Base-by-base conservation (phyloP, 1,284 basidiomycete genomes). In the Laetiporus sulphureus region DNA sequence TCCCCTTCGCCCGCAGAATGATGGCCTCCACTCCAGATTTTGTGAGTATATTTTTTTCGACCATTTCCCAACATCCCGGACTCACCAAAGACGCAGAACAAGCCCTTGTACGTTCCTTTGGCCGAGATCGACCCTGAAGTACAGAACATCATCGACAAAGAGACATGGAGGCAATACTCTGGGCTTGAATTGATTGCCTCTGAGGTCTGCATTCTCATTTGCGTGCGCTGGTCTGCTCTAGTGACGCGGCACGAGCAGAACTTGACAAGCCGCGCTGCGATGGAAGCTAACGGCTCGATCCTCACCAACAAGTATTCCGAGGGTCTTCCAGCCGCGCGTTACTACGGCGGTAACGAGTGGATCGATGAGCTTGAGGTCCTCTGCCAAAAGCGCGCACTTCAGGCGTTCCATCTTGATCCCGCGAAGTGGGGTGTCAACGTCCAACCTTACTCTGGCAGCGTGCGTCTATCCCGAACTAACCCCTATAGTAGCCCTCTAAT, bases 221-320 rank as follows among this genome's bases (percentile, higher is more conserved):
- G 34, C 44, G 48, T 59, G 56, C 57, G 46, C 49, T 51, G 3
- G 22, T 15, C 21, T 38, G 50, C 27, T 18, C 41, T 27, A 43
- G 11, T 31, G 44, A 7, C 44, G 44, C 38, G 50, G 12, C 41
- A 21, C 12, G 18, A 27, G 32, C 62, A 93, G 91, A 97, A 96
- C 73, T 71, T 97, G 73, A 96, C 93, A 49, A 92, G 89, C 59
- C 75, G 82, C 53, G 91, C 93, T 30, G 83, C 89, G 45, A 96
- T 99, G 89, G 88, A 99, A 69, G 96, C 94, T 52, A 98, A 98
- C 69, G 96, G 96, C 44, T 98, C 94, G 46, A 96, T 99, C 66
- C 71, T 99, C 60, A 98, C 94, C 62, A 97, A 97, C 83, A 97
- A 97, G 73, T 96, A 96, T 73, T 94, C 91, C 21, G 91, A 94